These are phyloP conservation scores for Fulvia fulva DNA, from an alignment of 2,329 filamentous ascomycete genomes.

Conservation along the genomic window DNA sequence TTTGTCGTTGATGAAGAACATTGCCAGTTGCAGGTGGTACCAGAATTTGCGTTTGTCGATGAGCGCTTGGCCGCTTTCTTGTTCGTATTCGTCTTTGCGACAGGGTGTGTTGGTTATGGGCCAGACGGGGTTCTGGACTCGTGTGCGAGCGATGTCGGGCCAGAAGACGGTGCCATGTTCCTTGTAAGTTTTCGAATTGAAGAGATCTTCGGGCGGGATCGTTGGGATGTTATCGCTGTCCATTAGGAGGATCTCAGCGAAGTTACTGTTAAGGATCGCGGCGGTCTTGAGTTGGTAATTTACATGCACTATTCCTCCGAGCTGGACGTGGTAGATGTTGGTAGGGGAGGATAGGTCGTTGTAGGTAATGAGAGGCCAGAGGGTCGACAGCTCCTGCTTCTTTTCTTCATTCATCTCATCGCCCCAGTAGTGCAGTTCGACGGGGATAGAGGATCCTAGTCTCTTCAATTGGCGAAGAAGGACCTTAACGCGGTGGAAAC, in stretches of 20 bases:
- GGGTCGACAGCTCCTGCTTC: conserved; percentile 14
- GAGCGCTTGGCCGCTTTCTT: conserved; percentile 35
- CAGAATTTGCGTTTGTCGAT: conserved; percentile 35
- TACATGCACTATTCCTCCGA: background rate
- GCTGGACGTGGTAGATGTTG: conserved; percentile 17
- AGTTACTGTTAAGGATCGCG: conserved; percentile 35
- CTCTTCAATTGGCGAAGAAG: conserved; percentile 16
- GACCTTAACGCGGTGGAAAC: conserved; percentile 25
- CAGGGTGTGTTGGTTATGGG: conserved; percentile 34
- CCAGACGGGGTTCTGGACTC: conserved; percentile 26
- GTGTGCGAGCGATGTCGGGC: conserved; percentile 34
- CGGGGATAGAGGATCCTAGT: conserved; percentile 23
- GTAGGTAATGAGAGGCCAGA: conserved; percentile 26
- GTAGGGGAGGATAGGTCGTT: conserved; percentile 26
- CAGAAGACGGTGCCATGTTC: conserved; percentile 36
- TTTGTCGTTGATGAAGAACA: conserved; percentile 30
- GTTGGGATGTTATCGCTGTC: conserved; percentile 38
- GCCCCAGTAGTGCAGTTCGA: conserved; percentile 33
- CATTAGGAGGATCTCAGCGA: conserved; percentile 34
- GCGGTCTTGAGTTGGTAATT: conserved; percentile 35
- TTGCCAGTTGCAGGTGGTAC: conserved; percentile 36
- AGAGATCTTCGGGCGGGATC: conserved; percentile 31
- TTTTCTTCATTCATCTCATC: conserved; percentile 25
- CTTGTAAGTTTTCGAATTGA: conserved; percentile 26
- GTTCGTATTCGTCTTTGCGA: conserved; percentile 33